Conservation (phyloP, 495 filamentous ascomycete genomes). For the Hypoxylon rickii region DNA sequence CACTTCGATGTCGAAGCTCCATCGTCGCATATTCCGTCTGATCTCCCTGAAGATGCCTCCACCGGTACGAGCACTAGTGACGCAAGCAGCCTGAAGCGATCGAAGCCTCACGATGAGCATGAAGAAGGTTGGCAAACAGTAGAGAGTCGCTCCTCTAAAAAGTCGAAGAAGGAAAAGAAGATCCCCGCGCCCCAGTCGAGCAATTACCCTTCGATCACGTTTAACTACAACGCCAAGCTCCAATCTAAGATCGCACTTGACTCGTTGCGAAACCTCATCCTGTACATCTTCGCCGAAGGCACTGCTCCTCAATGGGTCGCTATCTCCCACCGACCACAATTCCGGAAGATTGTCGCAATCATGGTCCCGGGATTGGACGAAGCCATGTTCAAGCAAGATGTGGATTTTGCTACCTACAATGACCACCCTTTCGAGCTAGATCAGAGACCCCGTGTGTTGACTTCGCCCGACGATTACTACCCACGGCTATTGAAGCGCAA, state of each 20-base stretch:
- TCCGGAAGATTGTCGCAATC: slow-evolving; percentile 85
- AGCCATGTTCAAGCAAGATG: slow-evolving; percentile 80
- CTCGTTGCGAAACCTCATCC: slow-evolving; percentile 76
- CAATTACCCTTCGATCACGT: slow-evolving; percentile 75
- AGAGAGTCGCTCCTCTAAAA: slow-evolving; percentile 36
- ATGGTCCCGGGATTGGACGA: slow-evolving; percentile 92
- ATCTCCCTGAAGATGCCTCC: slow-evolving; percentile 15
- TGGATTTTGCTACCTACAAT: slow-evolving; percentile 55
- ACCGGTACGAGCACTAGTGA: slow-evolving; percentile 18
- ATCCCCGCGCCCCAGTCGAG: slow-evolving; percentile 50
- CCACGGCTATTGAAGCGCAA: slow-evolving; percentile 67
- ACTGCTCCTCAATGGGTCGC: slow-evolving; percentile 84
- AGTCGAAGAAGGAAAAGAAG: slow-evolving; percentile 63
- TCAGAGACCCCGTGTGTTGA: slow-evolving; percentile 37
- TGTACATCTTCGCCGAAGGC: slow-evolving; percentile 92
- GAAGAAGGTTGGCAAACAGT: slow-evolving; percentile 58
- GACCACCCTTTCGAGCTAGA: slow-evolving; percentile 38
- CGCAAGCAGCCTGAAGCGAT: slow-evolving; percentile 43
- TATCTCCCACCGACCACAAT: slow-evolving; percentile 71
- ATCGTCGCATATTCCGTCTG: slow-evolving; percentile 13
- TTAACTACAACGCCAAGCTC: slow-evolving; percentile 68
- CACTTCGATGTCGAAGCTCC: slow-evolving; percentile 17
- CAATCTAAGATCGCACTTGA: slow-evolving; percentile 74
- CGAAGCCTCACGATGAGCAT: slow-evolving; percentile 46
- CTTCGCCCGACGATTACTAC: slow-evolving; percentile 69